Conservation (phyloP, 768 basidiomycete species). For the Russula sp. region DNA sequence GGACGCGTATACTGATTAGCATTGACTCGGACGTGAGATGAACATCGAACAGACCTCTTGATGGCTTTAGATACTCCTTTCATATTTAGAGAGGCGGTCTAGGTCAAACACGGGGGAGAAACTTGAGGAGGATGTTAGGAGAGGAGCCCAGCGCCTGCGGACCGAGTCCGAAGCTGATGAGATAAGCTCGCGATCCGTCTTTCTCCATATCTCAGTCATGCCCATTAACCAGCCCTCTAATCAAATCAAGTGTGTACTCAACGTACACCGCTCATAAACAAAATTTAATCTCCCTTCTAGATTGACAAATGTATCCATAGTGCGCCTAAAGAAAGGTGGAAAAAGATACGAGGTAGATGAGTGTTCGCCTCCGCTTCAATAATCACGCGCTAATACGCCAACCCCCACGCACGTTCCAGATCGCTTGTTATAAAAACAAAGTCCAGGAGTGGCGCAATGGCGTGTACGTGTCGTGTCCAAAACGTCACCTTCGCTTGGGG, state of each 20-base stretch:
- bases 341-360: conserved; percentile 90
- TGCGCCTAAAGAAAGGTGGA: conserved; percentile 92
- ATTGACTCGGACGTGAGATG: not conserved
- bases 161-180: not conserved
- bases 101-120: not conserved
- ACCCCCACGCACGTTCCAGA: conserved; percentile 42
- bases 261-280: not conserved
- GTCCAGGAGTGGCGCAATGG: conserved; percentile 95
- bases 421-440: conserved; percentile 99
- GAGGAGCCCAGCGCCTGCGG: not conserved
- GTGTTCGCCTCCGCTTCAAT: not conserved
- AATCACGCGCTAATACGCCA: not conserved
- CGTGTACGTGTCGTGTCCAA: conserved; percentile 65
- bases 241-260: conserved; percentile 41
- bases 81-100: conserved; percentile 29
- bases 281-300: conserved; percentile 36
- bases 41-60: conserved; percentile 49
- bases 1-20: conserved; percentile 7
- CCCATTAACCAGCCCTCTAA: conserved; percentile 79
- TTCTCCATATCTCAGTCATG: conserved; percentile 28
- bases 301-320: conserved; percentile 94
- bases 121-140: not conserved
- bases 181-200: conserved; percentile 7
- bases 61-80: conserved; percentile 80
- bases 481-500: no score